phyloP scores from a whole-genome alignment of 2,329 filamentous ascomycete genomes.

The Knufia petricola region DNA sequence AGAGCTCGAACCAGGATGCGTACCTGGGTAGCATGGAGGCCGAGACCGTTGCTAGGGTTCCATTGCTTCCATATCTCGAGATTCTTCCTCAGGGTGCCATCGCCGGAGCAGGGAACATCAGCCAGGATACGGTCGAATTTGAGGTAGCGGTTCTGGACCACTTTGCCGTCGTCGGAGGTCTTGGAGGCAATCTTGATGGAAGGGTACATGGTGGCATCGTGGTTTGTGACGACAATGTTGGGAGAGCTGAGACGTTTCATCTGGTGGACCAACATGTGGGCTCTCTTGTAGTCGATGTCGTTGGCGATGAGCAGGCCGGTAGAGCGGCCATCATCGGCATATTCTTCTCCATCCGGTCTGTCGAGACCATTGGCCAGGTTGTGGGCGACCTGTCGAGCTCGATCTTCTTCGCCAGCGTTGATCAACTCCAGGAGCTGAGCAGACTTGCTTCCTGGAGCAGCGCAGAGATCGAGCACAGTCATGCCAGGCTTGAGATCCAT shows the following conservation, averaged over 20 bases:
- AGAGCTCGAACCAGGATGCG: conserved; percentile 84
- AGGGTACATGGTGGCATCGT: conserved; percentile 92
- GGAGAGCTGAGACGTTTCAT: conserved; percentile 94
- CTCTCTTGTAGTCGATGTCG: conserved; percentile 91
- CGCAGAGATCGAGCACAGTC: conserved; percentile 90
- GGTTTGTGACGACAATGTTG: conserved; percentile 93
- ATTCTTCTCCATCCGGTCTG: conserved; percentile 43
- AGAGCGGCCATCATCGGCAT: conserved; percentile 68
- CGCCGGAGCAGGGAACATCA: conserved; percentile 93
- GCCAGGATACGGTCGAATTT: conserved; percentile 96
- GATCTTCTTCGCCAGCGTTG: conserved; percentile 81
- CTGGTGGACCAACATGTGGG: conserved; percentile 95
- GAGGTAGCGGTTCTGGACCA: conserved; percentile 58
- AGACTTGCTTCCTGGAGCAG: conserved; percentile 93
- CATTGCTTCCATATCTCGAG: conserved; percentile 90
- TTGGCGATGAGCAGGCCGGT: conserved; percentile 92
- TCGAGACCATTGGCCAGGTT: conserved; percentile 54
- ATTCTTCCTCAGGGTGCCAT: conserved; percentile 91
- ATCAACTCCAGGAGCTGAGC: conserved; percentile 92
- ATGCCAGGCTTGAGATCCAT: conserved; percentile 87
- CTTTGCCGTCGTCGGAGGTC: conserved; percentile 42
- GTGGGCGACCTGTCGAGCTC: conserved; percentile 62
- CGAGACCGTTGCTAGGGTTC: conserved; percentile 77
- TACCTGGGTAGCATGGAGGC: conserved; percentile 76
- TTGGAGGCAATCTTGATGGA: conserved; percentile 71